Conservation (phyloP, 2,329 filamentous ascomycete species). For the Ophiostoma sp. region DNA sequence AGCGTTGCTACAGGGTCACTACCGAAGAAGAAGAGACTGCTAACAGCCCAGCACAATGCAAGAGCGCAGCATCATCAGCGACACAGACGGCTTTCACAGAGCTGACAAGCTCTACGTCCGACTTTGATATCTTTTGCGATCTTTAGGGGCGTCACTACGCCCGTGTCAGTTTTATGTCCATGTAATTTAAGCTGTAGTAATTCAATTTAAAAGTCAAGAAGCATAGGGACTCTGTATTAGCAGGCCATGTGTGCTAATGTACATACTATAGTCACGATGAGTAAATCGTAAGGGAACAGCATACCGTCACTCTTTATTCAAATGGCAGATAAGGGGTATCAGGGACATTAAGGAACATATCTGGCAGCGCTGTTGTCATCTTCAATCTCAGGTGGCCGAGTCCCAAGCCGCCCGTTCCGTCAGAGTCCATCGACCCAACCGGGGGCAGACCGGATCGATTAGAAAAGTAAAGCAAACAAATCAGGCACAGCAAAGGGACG, state of each 20-base stretch:
- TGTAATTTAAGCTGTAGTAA: neutral
- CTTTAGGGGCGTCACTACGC: constrained; percentile 26
- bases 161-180: neutral
- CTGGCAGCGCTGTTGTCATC: neutral
- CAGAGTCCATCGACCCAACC: neutral
- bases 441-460: neutral
- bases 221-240: neutral
- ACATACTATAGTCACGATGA: neutral
- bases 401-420: neutral
- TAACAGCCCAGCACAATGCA: constrained; percentile 38
- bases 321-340: neutral
- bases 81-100: constrained; percentile 33
- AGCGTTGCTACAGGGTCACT: constrained; percentile 27
- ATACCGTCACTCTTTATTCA: neutral
- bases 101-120: constrained; percentile 39
- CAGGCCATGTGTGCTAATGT: neutral
- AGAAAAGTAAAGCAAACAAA: neutral
- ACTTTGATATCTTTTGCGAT: constrained; percentile 47
- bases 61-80: constrained; percentile 32
- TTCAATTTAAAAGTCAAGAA: neutral
- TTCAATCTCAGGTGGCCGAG: neutral
- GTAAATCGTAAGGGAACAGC: neutral
- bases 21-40: neutral
- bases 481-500: neutral
- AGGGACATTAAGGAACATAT: neutral